A percentile compares a stretch with the other conserved stretches of the same genome.
Conservation (phyloP, 1,139 yeast species). For the Hyphopichia pseudoburtonii region DNA sequence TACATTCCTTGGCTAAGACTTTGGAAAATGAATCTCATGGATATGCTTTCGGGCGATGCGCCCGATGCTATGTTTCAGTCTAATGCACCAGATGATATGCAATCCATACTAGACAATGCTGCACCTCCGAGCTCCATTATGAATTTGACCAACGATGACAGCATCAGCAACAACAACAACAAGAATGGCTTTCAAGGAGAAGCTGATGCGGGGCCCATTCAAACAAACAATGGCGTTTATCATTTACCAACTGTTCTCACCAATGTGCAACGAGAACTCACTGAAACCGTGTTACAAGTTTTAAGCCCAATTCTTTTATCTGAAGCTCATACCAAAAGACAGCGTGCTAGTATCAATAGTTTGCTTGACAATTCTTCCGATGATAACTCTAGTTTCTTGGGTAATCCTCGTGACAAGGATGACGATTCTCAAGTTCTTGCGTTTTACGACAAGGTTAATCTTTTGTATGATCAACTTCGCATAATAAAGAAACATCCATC, state of each 20-base stretch:
- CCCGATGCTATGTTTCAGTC: conserved; percentile 2
- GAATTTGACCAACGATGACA: no score
- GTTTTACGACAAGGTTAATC: conserved; percentile 14
- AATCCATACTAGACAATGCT: conserved; percentile 3
- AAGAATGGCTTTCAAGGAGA: neutral
- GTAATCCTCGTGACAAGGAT: conserved; percentile 9
- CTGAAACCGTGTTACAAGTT: conserved; percentile 52
- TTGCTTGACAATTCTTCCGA: conserved; percentile 24
- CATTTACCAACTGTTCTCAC: conserved; percentile 59
- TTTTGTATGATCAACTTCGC: conserved; percentile 51
- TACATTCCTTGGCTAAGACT: no score
- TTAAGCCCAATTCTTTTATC: conserved; percentile 47
- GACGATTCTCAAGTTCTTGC: conserved; percentile 4
- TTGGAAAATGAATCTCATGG: conserved; percentile 46
- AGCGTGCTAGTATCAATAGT: conserved; percentile 37
- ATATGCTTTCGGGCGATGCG: conserved; percentile 25
- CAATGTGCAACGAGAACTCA: conserved; percentile 53
- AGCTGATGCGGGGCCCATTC: neutral
- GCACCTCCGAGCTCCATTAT: neutral
- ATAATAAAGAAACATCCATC: conserved; percentile 64
- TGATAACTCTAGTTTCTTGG: conserved; percentile 12
- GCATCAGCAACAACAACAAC: neutral
- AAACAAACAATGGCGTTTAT: conserved; percentile 28
- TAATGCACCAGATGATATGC: conserved; percentile 3
- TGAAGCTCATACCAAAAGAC: conserved; percentile 23